A percentile compares a stretch with the other conserved stretches of the same genome.
These are phyloP conservation scores for Acidiella bohemica DNA, from an alignment of 495 filamentous ascomycete species.

Conservation along the genomic window DNA sequence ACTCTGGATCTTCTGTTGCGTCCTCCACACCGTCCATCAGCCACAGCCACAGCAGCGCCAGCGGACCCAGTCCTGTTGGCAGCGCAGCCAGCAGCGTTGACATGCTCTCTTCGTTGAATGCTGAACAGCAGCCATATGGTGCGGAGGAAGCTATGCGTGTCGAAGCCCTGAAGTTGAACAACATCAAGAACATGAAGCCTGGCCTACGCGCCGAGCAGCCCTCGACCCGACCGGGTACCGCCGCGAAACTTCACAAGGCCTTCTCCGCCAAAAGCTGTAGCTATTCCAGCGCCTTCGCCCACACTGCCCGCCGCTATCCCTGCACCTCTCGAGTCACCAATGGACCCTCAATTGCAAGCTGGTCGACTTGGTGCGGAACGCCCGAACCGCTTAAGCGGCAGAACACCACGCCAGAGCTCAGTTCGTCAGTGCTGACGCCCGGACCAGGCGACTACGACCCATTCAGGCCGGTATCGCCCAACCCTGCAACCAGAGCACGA, in stretches of 20 bases:
- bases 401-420: constrained; percentile 20
- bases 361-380: too few relatives aligned
- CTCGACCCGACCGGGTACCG: constrained; percentile 3
- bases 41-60: constrained; percentile 9
- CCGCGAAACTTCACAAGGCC: constrained; percentile 9
- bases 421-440: not conserved
- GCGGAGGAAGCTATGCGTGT: constrained; percentile 13
- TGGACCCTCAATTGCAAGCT: too few relatives aligned
- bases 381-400: too few relatives aligned
- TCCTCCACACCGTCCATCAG: constrained; percentile 12
- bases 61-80: constrained; percentile 10
- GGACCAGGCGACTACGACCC: constrained; percentile 8
- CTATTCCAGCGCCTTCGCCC: not conserved
- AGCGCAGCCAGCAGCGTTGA: constrained; percentile 19
- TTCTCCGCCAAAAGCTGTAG: not conserved
- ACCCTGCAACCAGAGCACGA: not conserved
- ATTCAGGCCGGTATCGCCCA: constrained; percentile 4
- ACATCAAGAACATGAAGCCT: constrained; percentile 7
- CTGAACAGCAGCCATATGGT: not conserved
- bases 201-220: constrained; percentile 13
- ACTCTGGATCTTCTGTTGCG: constrained; percentile 16
- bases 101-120: constrained; percentile 7
- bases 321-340: constrained; percentile 38
- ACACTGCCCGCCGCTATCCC: not conserved
- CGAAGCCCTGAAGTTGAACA: constrained; percentile 5